Evolutionary conservation across 202 grass and related monocot genomes (phyloP).

Genomic region (Brachypodium distachyon): DNA sequence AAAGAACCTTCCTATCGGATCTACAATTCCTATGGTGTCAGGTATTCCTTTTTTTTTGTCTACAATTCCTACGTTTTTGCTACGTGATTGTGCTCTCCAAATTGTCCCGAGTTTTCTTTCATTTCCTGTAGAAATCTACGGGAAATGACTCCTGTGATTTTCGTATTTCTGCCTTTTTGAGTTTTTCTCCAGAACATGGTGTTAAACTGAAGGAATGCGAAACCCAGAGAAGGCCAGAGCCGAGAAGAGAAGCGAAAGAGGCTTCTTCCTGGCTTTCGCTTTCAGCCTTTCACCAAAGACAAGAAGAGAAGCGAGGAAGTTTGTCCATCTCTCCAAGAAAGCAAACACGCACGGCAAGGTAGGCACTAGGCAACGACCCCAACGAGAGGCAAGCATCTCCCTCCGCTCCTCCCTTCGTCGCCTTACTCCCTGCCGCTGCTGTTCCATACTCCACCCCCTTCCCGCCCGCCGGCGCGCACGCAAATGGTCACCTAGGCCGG

Average conservation of each 20-base stretch:
- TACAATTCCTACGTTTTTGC: no score
- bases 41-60: no score
- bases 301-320: neutral
- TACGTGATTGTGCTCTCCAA: no score
- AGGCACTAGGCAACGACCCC: neutral
- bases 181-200: no score
- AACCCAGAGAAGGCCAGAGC: no score
- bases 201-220: no score
- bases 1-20: no score
- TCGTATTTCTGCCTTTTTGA: no score
- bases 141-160: no score
- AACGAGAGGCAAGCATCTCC: slow-evolving; percentile 39
- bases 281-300: neutral
- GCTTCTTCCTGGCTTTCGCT: neutral
- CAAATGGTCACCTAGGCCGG: slow-evolving; percentile 44
- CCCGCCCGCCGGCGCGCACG: slow-evolving; percentile 26
- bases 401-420: neutral
- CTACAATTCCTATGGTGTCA: no score
- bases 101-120: no score
- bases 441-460: neutral
- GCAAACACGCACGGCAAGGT: neutral
- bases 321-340: neutral
- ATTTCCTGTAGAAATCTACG: no score
- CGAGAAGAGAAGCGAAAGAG: neutral
- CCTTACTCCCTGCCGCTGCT: neutral